A percentile compares a stretch with the other conserved stretches of the same genome.
phyloP scores from a whole-genome alignment of 805 yeast genomes.

The Wickerhamomyces alni region DNA sequence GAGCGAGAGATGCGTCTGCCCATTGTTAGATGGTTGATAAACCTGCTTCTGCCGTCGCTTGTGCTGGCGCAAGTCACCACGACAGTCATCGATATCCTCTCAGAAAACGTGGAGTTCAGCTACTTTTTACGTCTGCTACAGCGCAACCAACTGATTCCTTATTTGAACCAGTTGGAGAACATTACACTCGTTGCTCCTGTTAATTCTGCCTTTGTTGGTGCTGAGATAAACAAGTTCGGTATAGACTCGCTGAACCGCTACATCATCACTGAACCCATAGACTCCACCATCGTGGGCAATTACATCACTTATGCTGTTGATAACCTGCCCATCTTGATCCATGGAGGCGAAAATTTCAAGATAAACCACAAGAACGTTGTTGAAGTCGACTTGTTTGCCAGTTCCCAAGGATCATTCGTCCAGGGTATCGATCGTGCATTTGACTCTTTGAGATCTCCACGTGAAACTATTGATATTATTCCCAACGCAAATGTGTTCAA shows the following conservation, averaged over 20 bases:
- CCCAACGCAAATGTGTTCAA: constrained; percentile 1
- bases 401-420: constrained; percentile 57
- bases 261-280: constrained; percentile 11
- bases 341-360: constrained; percentile 17
- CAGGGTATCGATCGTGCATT: constrained; percentile 54
- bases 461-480: constrained; percentile 28
- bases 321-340: constrained; percentile 4
- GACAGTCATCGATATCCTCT: constrained; percentile 63
- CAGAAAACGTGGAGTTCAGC: constrained; percentile 63
- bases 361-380: constrained; percentile 45
- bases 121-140: constrained; percentile 58
- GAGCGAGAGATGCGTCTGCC: background rate
- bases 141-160: constrained; percentile 54
- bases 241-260: constrained; percentile 8
- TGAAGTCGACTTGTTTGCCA: constrained; percentile 52
- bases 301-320: constrained; percentile 10
- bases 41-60: background rate
- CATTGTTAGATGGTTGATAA: background rate
- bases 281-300: constrained; percentile 10
- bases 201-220: constrained; percentile 60
- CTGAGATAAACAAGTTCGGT: background rate
- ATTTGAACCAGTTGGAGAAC: constrained; percentile 50
- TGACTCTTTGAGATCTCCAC: constrained; percentile 24
- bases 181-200: constrained; percentile 78
- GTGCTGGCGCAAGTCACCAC: constrained; percentile 14